Percentiles rank a stretch among this genome's conserved stretches.
These are phyloP conservation scores for Entomophthora muscae DNA, from an alignment of 371 early-diverging fungal genomes.

Conservation along the genomic window DNA sequence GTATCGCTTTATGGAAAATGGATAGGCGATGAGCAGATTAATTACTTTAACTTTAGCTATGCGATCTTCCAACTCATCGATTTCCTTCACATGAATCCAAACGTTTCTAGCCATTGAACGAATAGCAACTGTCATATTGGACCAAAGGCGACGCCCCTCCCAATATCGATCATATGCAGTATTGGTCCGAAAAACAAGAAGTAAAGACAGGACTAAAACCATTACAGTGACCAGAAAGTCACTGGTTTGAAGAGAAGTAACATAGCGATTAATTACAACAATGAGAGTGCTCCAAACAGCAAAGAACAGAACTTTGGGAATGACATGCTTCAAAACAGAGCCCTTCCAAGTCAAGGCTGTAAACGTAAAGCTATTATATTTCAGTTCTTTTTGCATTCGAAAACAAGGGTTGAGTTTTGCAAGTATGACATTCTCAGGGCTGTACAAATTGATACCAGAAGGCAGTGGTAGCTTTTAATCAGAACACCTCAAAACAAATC, in stretches of 20 bases:
- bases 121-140: slow-evolving; percentile 24
- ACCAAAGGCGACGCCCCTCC: slow-evolving; percentile 61
- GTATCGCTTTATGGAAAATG: slow-evolving; percentile 47
- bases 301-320: slow-evolving; percentile 4
- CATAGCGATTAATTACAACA: not conserved
- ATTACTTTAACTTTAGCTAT: slow-evolving; percentile 24
- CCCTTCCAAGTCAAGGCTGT: slow-evolving; percentile 8
- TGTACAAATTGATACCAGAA: no score
- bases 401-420: no score
- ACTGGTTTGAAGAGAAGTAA: not conserved
- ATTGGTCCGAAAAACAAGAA: slow-evolving; percentile 61
- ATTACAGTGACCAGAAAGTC: slow-evolving; percentile 21
- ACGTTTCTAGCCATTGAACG: slow-evolving; percentile 26
- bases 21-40: slow-evolving; percentile 47
- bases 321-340: slow-evolving; percentile 1
- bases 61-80: slow-evolving; percentile 25
- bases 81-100: slow-evolving; percentile 24
- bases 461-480: no score
- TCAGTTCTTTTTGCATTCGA: slow-evolving; percentile 1
- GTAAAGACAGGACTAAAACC: slow-evolving; percentile 37
- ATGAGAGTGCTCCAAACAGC: not conserved
- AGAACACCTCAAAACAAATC: no score
- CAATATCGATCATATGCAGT: slow-evolving; percentile 40
- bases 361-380: slow-evolving; percentile 1
- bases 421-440: no score